These are phyloP conservation scores for Sequoia sempervirens DNA, from an alignment of 75 land plant species.

Conservation along the genomic window DNA sequence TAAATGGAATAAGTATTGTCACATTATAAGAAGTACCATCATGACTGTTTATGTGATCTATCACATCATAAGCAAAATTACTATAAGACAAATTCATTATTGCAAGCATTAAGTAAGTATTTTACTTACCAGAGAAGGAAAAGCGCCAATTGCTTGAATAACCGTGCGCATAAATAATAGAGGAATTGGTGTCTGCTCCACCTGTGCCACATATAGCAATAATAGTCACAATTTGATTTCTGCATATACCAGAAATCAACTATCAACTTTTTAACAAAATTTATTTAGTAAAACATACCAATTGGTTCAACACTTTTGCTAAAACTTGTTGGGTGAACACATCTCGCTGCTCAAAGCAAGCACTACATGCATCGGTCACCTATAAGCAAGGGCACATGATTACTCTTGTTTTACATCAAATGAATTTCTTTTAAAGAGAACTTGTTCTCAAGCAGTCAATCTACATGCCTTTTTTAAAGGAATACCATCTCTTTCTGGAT, in stretches of 20 bases:
- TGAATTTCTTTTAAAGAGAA: too few relatives aligned
- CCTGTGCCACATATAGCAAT: constrained; percentile 36
- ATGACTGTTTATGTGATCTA: neutral
- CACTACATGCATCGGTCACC: constrained; percentile 97
- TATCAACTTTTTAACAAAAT: neutral
- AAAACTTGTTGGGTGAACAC: constrained; percentile 94
- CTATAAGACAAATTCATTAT: neutral
- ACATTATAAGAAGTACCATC: neutral
- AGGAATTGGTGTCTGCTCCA: constrained; percentile 96
- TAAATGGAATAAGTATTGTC: neutral
- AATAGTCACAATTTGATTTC: neutral
- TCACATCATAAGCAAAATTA: neutral
- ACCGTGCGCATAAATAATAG: constrained; percentile 97
- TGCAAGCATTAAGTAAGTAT: neutral
- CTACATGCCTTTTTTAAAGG: constrained; percentile 76
- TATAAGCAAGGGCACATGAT: constrained; percentile 15
- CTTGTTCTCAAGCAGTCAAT: neutral
- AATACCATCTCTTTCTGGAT: constrained; percentile 81
- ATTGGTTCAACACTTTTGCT: constrained; percentile 89
- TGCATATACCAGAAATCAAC: neutral
- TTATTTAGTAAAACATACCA: constrained; percentile 39
- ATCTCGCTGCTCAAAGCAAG: constrained; percentile 85
- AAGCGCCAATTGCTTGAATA: constrained; percentile 83
- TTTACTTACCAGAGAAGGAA: constrained; percentile 73
- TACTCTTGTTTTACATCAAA: neutral